Base-by-base conservation (phyloP, 371 early-diverging fungal genomes). In the Syncephalastrum racemosum region DNA sequence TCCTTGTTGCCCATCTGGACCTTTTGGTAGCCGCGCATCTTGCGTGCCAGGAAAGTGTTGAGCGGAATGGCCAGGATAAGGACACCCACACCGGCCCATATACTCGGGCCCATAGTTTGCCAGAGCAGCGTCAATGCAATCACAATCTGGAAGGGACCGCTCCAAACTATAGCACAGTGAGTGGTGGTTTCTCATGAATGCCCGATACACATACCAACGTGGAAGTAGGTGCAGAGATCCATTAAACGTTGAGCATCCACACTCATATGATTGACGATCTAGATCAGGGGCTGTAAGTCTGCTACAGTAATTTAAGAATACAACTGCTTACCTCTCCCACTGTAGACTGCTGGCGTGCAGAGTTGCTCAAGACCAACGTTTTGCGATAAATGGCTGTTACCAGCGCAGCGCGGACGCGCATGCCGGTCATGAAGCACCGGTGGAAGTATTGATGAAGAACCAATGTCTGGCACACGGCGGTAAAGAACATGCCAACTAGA, bases 371-470 rank as follows among this genome's bases (percentile, higher is more conserved):
- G 3, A 80, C 66, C 54, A 95, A 67, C 0, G 92, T 79, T 69
- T 97, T 97, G 64, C 84, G 85, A 68, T 96, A 98, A 43, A 98
- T 87, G 14, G 92, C 85, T 0, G 96, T 90, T 16, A 90, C 87
- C 50, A 95, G 66, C 22, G 92, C 93, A 40, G 93, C 80, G 42
- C 92, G 88, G 14, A 93, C 67, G 67, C 88, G 84, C 90, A 93
- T 89, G 39, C 93, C 92, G 0, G 88, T 86, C 14, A 76, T 63
- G 61, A 90, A 82, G 59, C 87, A 86, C 8, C 85, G 78, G 53
- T 93, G 94, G 64, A 95, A 94, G 74, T 94, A 94, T 64, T 94
- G 96, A 65, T 96, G 96, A 56, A 95, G 80, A 24, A 93, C 81
- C 51, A 87, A 64, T 1, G 95, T 93, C 68, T 97, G 95, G n/a